These are phyloP conservation scores for Trichoderma koningii DNA, from an alignment of 2,329 filamentous ascomycete species.

Conservation along the genomic window DNA sequence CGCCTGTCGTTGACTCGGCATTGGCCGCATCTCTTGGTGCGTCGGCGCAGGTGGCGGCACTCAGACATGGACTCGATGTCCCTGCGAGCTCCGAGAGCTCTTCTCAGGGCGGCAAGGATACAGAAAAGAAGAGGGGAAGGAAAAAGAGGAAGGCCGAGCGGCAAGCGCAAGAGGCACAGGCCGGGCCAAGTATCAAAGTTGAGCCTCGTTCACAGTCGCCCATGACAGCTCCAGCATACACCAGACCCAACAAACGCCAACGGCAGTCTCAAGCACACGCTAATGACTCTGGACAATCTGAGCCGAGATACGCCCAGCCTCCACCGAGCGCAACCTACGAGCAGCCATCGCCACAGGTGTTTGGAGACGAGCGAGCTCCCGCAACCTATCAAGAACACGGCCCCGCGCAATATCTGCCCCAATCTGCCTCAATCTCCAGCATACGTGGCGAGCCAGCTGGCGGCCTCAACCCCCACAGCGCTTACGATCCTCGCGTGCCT, in stretches of 20 bases:
- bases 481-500: conserved; percentile 38
- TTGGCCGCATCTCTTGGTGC: conserved; percentile 30
- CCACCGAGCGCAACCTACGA: conserved; percentile 41
- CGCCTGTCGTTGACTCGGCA: not conserved
- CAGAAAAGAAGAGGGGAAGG: conserved; percentile 53
- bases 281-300: conserved; percentile 37
- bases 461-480: conserved; percentile 34
- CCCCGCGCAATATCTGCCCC: conserved; percentile 34
- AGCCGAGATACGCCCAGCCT: conserved; percentile 49
- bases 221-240: conserved; percentile 53
- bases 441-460: conserved; percentile 35
- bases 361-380: conserved; percentile 38
- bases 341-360: conserved; percentile 36
- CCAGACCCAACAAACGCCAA: conserved; percentile 59
- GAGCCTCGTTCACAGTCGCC: conserved; percentile 67
- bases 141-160: conserved; percentile 57
- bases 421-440: conserved; percentile 33
- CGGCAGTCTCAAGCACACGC: conserved; percentile 49
- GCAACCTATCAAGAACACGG: conserved; percentile 40
- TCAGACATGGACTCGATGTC: conserved; percentile 53
- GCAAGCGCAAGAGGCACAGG: conserved; percentile 50
- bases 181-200: conserved; percentile 60
- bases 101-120: conserved; percentile 52
- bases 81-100: conserved; percentile 63
- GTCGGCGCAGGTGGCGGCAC: conserved; percentile 55